Base-by-base conservation (phyloP, 164 flowering plant genomes). In the Sedum album region DNA sequence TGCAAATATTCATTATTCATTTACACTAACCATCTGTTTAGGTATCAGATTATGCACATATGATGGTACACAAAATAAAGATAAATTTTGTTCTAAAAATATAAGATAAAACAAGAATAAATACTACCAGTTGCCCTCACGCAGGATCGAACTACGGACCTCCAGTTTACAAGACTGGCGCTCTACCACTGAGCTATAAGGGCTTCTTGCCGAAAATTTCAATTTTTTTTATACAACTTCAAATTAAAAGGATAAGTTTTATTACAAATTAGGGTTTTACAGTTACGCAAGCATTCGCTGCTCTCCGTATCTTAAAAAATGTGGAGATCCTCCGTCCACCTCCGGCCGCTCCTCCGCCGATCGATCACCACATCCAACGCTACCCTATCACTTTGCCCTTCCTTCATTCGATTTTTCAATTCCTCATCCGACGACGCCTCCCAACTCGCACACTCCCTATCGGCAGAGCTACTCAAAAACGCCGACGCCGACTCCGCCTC, bases 131-230 rank as follows among this genome's bases (percentile, higher is more conserved):
- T 35, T 35, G 86, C 88, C 86, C 82, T 66, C 88, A 83, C 82
- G 88, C 86, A 83, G 88, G 88, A 85, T 85, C 84, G 88, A 85
- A 85, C 85, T 85, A 76, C 88, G 80, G 88, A 85, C 88, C 88
- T 85, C 72, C 86, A 85, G 88, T 85, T 85, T 85, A 85, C 86
- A 85, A 85, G 86, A 83, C 86, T 85, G 88, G 72, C 88, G 88
- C 88, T 85, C 88, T 83, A 83, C 88, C 88, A 85, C 88, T 85
- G 88, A 85, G 85, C 85, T 81, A 85, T 79, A 83, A 67, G 86
- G 86, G 86, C 86, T 17, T 35, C 38, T 35, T 35, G 3, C 38
- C 7, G 38, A 35, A 35, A n/a, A n/a, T n/a, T n/a, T n/a, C n/a
- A n/a, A n/a, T n/a, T n/a, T n/a, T n/a, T n/a, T n/a, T n/a, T n/a